Evolutionary conservation across 1,284 basidiomycete genomes (phyloP), one percentile per base, ranked within the genome.

Genomic region (Athelia sp.): DNA sequence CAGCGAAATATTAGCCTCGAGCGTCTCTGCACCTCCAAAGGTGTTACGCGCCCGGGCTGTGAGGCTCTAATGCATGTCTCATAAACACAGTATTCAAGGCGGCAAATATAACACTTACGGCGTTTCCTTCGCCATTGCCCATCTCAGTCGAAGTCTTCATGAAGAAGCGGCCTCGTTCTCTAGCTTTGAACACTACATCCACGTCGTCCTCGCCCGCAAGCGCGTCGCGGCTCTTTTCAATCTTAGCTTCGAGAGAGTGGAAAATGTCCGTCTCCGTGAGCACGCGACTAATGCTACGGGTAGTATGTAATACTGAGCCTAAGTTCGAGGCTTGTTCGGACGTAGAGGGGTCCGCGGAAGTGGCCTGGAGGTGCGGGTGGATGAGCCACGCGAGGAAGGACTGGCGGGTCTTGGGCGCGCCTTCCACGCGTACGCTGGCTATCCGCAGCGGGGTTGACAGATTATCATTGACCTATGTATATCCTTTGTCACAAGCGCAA

Each of bases 91-190:
- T 52, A 46, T 54, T 51, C 23, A n/a, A n/a, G n/a, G n/a, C n/a
- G n/a, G n/a, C n/a, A n/a, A n/a, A n/a, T n/a, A n/a, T n/a, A n/a
- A n/a, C n/a, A n/a, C 88, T 62, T 62, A 91, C 92, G 19, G 90
- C 92, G 48, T 75, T 92, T 8, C 93, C 96, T 66, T 98, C 96
- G 47, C 89, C 90, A 50, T 97, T 93, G 9, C 97, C 97, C 3
- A 98, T 76, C 62, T 98, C 94, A 1, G 96, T 98, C 1, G 90
- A 82, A 1, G 87, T 93, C 59, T 90, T 93, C 19, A 96, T 63
- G 59, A 83, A 94, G 58, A 88, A 83, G 26, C 90, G 72, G 1
- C 91, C 84, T 46, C 81, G 81, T 63, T 97, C 94, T 42, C 79
- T 78, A 11, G 92, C 80, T 35, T 77, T 75, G 60, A 97, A 80